Base-by-base conservation (phyloP, 345 rosid species). In the Microcos paniculata region DNA sequence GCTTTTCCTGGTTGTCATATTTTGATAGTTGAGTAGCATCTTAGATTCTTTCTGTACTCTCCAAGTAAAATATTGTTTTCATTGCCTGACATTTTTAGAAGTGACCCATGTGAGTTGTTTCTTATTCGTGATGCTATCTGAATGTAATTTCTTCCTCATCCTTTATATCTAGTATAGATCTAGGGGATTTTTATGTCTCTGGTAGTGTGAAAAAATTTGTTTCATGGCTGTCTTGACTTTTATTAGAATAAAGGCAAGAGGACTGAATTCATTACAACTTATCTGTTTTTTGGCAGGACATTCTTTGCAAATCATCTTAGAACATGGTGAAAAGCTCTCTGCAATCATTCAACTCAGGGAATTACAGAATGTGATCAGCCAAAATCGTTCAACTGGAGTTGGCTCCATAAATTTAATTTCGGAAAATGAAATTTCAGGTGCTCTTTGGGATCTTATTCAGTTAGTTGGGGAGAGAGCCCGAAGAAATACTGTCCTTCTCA, bases 291-390 rank as follows among this genome's bases (percentile, higher is more conserved):
- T 79, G 56, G 69, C 88, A 96, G 98, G 97, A 83, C 82, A 87
- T 40, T 79, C 97, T 74, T 85, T 96, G 82, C 97, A 87, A 82
- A 83, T 78, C 64, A 85, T 92, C 80, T 79, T 96, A 88, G 98
- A 90, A 82, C 93, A 96, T 82, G 97, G 98, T 77, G 99, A 96
- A 86, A 96, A 96, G 83, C 88, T 96, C 82, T 87, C 92, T 84
- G 97, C 92, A 76, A 89, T 96, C 85, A 84, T 90, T 82, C 94
- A 90, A 73, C 87, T 96, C 69, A 86, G 97, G 71, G 98, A 96
- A 81, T 85, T 92, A 82, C 99, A 92, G 80, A 90, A 82, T 65
- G 51, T 57, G 30, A 90, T 87, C 33, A 84, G 85, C 84, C 98
- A 95, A 82, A 88, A 74, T 78, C 90, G 87, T 72, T 83, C 94